A percentile compares a stretch with the other conserved stretches of the same genome.
These are phyloP conservation scores for Otatea glauca DNA, from an alignment of 176 grass and related monocot species.

Conservation along the genomic window DNA sequence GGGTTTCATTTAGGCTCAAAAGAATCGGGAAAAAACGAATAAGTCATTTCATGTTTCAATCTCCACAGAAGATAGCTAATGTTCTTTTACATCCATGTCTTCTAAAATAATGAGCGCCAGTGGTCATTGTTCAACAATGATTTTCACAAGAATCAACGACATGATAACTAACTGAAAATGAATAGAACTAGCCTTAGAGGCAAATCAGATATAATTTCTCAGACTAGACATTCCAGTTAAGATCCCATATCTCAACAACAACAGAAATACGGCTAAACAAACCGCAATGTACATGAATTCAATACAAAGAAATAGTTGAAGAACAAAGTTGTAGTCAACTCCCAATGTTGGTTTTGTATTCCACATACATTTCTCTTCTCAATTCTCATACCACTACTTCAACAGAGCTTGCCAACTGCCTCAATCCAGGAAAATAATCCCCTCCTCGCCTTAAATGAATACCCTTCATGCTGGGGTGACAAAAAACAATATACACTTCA, in stretches of 20 bases:
- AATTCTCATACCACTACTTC: background rate
- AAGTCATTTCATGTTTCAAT: background rate
- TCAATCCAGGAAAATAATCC: background rate
- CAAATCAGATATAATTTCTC: background rate
- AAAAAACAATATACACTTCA: constrained; percentile 22
- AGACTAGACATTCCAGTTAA: constrained; percentile 19
- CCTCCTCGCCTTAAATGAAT: background rate
- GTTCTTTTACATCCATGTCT: background rate
- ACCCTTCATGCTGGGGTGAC: background rate
- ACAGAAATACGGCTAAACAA: background rate
- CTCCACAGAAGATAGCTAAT: background rate
- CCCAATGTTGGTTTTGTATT: background rate
- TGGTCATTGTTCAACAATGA: background rate
- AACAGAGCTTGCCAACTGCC: background rate
- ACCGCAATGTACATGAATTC: background rate
- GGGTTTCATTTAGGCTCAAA: background rate
- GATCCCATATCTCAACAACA: background rate
- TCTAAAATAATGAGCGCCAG: background rate
- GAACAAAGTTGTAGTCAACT: background rate
- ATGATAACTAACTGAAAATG: background rate
- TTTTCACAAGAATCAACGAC: background rate
- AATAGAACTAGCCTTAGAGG: background rate
- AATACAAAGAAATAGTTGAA: constrained; percentile 15
- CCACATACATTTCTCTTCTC: background rate
- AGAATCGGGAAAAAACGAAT: background rate